Evolutionary conservation across 1,284 basidiomycete species (phyloP).

Genomic region (Microstroma glucosiphilum): DNA sequence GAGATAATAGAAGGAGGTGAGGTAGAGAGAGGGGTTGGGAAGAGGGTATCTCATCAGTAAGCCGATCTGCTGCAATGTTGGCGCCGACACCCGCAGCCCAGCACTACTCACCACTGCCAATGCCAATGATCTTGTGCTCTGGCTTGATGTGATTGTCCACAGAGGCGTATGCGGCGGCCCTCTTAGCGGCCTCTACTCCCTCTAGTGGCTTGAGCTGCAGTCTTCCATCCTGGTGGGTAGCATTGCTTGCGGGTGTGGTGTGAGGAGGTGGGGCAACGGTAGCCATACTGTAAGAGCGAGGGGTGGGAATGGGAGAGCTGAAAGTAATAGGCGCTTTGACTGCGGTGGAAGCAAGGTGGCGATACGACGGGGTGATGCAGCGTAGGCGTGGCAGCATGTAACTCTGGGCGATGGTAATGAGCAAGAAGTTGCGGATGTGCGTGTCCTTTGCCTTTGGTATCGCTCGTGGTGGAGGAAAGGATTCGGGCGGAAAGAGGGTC

Average conservation of each 20-base stretch:
- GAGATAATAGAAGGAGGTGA: neutral
- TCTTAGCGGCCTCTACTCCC: conserved; percentile 63
- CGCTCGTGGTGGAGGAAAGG: no score
- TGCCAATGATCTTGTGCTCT: conserved; percentile 67
- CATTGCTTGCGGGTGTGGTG: neutral
- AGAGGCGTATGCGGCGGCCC: conserved; percentile 84
- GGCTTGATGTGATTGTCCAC: conserved; percentile 82
- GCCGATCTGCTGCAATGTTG: neutral
- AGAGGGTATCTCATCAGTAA: neutral
- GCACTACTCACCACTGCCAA: conserved; percentile 31
- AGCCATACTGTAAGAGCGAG: neutral
- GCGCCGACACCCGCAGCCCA: no score
- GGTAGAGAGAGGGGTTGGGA: neutral
- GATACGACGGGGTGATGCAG: no score
- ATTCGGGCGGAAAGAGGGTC: no score
- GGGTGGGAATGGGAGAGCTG: neutral
- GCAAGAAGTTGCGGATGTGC: no score
- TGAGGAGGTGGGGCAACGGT: neutral
- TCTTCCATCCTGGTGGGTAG: neutral
- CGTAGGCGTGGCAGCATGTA: no score
- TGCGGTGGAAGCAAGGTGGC: no score
- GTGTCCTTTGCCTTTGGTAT: no score
- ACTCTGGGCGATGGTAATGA: no score
- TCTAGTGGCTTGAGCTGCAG: conserved; percentile 12
- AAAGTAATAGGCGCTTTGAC: no score